Evolutionary conservation across 306 rosid species (phyloP).

Genomic region (Citrullus mucosospermus): DNA sequence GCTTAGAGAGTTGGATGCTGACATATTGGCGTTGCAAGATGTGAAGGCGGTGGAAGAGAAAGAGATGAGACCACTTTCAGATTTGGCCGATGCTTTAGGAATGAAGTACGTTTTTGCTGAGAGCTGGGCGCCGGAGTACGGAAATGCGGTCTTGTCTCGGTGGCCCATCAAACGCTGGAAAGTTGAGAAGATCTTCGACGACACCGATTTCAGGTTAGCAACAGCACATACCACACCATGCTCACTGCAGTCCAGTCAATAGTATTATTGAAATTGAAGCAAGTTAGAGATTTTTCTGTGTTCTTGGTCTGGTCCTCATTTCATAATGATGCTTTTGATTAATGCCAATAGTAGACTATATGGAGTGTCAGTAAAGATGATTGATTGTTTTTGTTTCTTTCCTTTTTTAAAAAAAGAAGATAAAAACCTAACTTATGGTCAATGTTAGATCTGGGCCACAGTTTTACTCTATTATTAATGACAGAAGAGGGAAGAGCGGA

Average conservation of each 20-base stretch:
- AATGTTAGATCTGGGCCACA: constrained; percentile 24
- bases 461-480: constrained; percentile 12
- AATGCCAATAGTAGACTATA: background rate
- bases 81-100: constrained; percentile 67
- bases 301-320: background rate
- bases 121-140: constrained; percentile 97
- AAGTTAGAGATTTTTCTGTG: background rate
- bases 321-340: background rate
- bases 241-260: background rate
- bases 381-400: background rate
- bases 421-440: background rate
- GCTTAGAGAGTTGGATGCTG: constrained; percentile 72
- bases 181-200: constrained; percentile 56
- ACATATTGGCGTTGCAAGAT: constrained; percentile 74
- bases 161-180: constrained; percentile 77
- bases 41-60: constrained; percentile 97
- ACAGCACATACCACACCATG: background rate
- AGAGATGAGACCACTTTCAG: constrained; percentile 83
- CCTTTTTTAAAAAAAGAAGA: background rate
- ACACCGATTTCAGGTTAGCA: constrained; percentile 68
- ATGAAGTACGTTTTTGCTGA: constrained; percentile 86
- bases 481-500: too few relatives aligned
- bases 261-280: background rate
- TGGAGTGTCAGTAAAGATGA: background rate
- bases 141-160: constrained; percentile 77